Evolutionary conservation across 129 eudicot species (phyloP).

Genomic region (Flaveria linearis): DNA sequence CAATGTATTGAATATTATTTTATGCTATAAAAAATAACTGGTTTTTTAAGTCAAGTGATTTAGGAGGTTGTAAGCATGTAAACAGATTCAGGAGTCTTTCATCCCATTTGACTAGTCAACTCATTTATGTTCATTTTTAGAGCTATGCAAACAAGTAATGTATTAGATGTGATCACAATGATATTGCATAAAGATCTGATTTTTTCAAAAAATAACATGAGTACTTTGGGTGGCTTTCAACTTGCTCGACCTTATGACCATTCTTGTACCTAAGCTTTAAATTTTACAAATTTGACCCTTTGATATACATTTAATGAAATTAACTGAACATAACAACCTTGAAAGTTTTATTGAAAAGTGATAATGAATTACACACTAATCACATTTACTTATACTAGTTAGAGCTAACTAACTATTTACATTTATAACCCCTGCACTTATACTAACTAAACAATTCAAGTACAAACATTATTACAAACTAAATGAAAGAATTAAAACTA

Average conservation of each 20-base stretch:
- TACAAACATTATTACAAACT: too few relatives aligned
- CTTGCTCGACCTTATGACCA: neutral
- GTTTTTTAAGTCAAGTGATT: neutral
- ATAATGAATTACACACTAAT: too few relatives aligned
- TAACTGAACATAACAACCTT: too few relatives aligned
- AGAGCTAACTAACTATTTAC: too few relatives aligned
- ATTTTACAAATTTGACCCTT: neutral
- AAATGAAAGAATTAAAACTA: too few relatives aligned
- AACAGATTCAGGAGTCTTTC: neutral
- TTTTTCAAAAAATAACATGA: neutral
- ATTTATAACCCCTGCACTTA: too few relatives aligned
- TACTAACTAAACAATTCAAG: too few relatives aligned
- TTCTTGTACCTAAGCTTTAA: neutral
- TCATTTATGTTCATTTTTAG: neutral
- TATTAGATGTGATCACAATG: neutral
- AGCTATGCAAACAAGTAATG: neutral
- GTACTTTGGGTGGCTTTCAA: neutral
- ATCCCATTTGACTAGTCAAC: neutral
- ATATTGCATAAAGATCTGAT: neutral
- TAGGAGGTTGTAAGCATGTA: conserved; percentile 12
- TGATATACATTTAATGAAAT: neutral
- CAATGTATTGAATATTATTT: neutral
- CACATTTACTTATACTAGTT: too few relatives aligned
- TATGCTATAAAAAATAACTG: neutral
- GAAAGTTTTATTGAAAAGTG: too few relatives aligned